Evolutionary conservation across 1,284 basidiomycete species (phyloP).

Genomic region (Microbotryum intermedium): DNA sequence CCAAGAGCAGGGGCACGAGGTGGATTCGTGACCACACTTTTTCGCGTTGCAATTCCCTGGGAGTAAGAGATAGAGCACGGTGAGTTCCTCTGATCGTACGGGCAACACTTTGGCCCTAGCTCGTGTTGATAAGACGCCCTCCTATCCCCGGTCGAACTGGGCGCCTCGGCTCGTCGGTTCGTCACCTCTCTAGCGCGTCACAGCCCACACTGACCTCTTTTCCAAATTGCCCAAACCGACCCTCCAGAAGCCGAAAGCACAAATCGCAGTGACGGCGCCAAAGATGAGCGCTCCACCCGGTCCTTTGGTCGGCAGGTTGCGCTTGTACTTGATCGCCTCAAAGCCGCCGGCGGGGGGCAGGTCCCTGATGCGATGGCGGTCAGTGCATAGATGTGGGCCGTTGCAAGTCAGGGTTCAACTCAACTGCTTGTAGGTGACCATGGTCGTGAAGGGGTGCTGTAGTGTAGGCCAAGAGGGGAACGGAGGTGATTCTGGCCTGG

Average conservation of each 20-base stretch:
- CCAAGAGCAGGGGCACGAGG: conserved; percentile 62
- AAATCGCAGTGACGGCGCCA: conserved; percentile 71
- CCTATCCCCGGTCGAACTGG: no score
- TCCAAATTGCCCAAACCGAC: conserved; percentile 84
- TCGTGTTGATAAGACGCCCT: no score
- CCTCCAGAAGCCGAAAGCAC: conserved; percentile 86
- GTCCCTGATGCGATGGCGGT: no score
- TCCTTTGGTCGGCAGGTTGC: conserved; percentile 86
- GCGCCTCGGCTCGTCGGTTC: no score
- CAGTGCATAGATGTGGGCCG: no score
- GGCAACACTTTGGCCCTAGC: no score
- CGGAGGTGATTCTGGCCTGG: not conserved
- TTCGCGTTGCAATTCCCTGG: conserved; percentile 86
- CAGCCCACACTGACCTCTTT: conserved; percentile 59
- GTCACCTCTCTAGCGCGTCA: no score
- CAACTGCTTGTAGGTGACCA: conserved; percentile 21
- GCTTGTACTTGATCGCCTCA: conserved; percentile 87
- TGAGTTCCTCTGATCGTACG: not conserved
- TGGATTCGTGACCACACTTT: conserved; percentile 93
- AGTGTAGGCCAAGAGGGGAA: not conserved
- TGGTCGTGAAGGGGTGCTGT: conserved; percentile 1
- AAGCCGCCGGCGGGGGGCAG: conserved; percentile 93
- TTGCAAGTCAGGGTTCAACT: no score
- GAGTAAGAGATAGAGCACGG: not conserved
- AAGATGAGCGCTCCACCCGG: conserved; percentile 82